These are phyloP conservation scores for Colletotrichum eremochloae DNA, from an alignment of 2,329 filamentous ascomycete genomes.

Conservation along the genomic window DNA sequence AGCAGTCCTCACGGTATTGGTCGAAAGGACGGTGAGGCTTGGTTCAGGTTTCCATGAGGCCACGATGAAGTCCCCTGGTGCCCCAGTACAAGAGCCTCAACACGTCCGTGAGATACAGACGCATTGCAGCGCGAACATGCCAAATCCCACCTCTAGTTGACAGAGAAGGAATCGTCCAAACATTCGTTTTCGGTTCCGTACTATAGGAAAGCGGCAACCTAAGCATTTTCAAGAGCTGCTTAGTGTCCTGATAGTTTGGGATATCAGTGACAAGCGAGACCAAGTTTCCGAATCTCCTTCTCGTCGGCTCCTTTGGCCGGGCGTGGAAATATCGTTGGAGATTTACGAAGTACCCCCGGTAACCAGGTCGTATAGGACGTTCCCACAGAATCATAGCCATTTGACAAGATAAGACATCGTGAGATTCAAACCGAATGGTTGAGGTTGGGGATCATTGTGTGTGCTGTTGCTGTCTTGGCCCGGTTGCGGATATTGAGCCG, in stretches of 20 bases:
- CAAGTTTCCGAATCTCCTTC: not conserved
- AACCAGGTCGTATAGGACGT: not conserved
- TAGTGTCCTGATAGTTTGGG: not conserved
- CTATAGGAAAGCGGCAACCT: not conserved
- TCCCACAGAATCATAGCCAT: too few relatives aligned
- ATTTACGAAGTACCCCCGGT: not conserved
- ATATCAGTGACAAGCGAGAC: not conserved
- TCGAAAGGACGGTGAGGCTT: not conserved
- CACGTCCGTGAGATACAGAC: too few relatives aligned
- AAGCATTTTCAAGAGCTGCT: fast-evolving
- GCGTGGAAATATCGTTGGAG: too few relatives aligned
- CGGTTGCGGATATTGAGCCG: too few relatives aligned
- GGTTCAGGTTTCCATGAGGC: not conserved
- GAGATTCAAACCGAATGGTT: too few relatives aligned
- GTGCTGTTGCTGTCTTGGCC: too few relatives aligned
- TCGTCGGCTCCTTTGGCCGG: too few relatives aligned
- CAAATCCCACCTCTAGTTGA: not conserved
- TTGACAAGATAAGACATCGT: too few relatives aligned
- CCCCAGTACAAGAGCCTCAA: not conserved
- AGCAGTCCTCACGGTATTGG: not conserved
- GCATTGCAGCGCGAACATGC: not conserved
- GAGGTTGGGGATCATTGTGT: too few relatives aligned
- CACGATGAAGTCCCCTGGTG: too few relatives aligned
- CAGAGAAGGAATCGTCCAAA: not conserved
- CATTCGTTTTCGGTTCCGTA: not conserved